Base-by-base conservation (phyloP, 768 basidiomycete genomes). In the Coprinellus micaceus region DNA sequence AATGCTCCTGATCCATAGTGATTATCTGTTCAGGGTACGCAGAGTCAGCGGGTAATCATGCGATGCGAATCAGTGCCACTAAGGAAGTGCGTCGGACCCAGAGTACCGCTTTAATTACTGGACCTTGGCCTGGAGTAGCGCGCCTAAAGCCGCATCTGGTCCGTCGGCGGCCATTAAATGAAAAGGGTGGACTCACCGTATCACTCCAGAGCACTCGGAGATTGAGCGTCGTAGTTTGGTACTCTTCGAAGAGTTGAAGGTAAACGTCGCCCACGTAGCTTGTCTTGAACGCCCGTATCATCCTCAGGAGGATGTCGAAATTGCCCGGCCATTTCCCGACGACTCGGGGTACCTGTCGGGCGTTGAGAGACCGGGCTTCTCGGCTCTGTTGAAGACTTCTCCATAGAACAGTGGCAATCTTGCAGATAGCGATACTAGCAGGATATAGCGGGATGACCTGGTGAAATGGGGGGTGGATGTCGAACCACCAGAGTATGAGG, bases 271-370 rank as follows among this genome's bases (percentile, higher is more conserved):
- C 76, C 13, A 84, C 72, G 66, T 89, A 89, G 62, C 77, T 77
- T 21, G 77, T 81, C 59, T 80, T 77, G 66, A 82, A 80, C 0
- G 81, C 79, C 21, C 71, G 71, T 61, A 80, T 74, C 73, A 85
- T 79, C 53, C 69, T 73, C 46, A 87, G 63, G 55, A 88, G 75
- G 47, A 89, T 67, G 62, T 91, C 88, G 61, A 89, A 70, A 65
- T 89, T 89, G n/a, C 88, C 88, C 3, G 86, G 88, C 85, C 85
- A 88, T 71, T 80, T 84, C 6, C 88, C 88, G 17, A 78, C 71
- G 15, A 88, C 81, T 19, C 76, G 70, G 3, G 84, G 84, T 47
- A 86, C 81, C 2, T 68, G 73, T 57, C 72, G 71, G 5, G 83
- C 84, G 4, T 79, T 78, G 13, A 84, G 67, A 71, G 75, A 11